A percentile compares a stretch with the other conserved stretches of the same genome.
Evolutionary conservation across 352 stramenopile genomes (phyloP).

Genomic region (Phytophthora cryptogea): DNA sequence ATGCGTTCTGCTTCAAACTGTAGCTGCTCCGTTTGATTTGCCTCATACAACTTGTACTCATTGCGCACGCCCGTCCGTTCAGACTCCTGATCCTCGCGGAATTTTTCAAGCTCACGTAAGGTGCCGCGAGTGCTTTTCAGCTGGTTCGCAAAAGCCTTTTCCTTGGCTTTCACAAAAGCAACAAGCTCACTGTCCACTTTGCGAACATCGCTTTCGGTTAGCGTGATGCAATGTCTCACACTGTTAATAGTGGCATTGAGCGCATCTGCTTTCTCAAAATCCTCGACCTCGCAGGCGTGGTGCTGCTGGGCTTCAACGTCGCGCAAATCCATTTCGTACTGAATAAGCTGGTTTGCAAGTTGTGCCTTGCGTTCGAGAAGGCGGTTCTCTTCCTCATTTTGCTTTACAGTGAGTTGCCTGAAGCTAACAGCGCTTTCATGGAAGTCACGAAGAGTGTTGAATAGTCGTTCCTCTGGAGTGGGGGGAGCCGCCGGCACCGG

Average conservation of each 20-base stretch:
- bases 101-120: conserved; percentile 76
- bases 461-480: conserved; percentile 70
- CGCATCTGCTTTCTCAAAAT: conserved; percentile 86
- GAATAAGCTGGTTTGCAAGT: conserved; percentile 68
- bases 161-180: conserved; percentile 74
- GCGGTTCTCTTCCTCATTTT: conserved; percentile 76
- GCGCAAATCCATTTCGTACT: conserved; percentile 80
- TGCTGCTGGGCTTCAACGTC: conserved; percentile 85
- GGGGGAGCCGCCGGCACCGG: conserved; percentile 31
- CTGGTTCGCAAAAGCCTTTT: conserved; percentile 81
- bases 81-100: conserved; percentile 69
- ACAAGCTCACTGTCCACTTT: conserved; percentile 78
- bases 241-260: conserved; percentile 84
- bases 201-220: conserved; percentile 78
- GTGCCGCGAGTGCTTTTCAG: conserved; percentile 73
- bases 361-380: conserved; percentile 72
- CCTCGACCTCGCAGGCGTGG: conserved; percentile 77
- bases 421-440: conserved; percentile 76
- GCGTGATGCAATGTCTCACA: conserved; percentile 78
- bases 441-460: conserved; percentile 75
- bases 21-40: conserved; percentile 69
- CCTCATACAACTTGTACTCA: conserved; percentile 68
- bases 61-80: conserved; percentile 53
- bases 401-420: conserved; percentile 58
- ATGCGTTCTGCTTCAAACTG: conserved; percentile 82